phyloP scores from a whole-genome alignment of 805 yeast species.

The Zygotorulaspora danielsina region DNA sequence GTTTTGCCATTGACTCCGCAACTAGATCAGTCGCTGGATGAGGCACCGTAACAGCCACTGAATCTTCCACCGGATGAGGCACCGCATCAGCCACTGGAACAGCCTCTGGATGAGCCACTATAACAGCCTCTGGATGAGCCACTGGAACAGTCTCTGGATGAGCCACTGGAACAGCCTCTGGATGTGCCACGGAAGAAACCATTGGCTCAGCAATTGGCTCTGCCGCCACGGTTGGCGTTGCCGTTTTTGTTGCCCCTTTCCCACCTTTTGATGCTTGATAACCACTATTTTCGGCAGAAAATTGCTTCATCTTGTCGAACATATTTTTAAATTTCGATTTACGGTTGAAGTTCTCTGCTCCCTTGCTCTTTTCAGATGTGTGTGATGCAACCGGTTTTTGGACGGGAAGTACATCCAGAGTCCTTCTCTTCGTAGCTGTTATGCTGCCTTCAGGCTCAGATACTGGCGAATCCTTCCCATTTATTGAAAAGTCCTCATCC shows the following conservation, averaged over 20 bases:
- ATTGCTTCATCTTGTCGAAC: slow-evolving; percentile 31
- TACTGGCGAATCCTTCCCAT: slow-evolving; percentile 9
- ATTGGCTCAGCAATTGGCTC: slow-evolving; percentile 1
- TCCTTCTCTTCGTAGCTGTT: slow-evolving; percentile 9
- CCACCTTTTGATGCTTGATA: slow-evolving; percentile 26
- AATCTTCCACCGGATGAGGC: too few relatives aligned
- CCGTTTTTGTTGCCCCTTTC: slow-evolving; percentile 1
- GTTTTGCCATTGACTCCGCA: too few relatives aligned
- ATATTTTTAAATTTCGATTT: slow-evolving; percentile 25
- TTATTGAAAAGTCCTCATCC: not conserved
- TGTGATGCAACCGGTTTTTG: slow-evolving; percentile 1
- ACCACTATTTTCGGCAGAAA: slow-evolving; percentile 35
- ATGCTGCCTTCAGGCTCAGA: slow-evolving; percentile 7
- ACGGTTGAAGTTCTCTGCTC: slow-evolving; percentile 1
- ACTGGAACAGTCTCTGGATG: too few relatives aligned
- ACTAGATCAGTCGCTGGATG: too few relatives aligned
- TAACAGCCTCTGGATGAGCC: too few relatives aligned
- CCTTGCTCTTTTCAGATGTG: not conserved
- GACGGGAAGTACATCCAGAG: slow-evolving; percentile 6
- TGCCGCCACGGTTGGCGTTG: too few relatives aligned
- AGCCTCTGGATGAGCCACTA: too few relatives aligned
- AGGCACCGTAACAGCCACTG: too few relatives aligned
- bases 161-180: too few relatives aligned
- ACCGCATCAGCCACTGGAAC: too few relatives aligned
- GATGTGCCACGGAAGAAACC: too few relatives aligned